These are phyloP conservation scores for Spergularia azorica DNA, from an alignment of 179 eudicot species.

Conservation along the genomic window DNA sequence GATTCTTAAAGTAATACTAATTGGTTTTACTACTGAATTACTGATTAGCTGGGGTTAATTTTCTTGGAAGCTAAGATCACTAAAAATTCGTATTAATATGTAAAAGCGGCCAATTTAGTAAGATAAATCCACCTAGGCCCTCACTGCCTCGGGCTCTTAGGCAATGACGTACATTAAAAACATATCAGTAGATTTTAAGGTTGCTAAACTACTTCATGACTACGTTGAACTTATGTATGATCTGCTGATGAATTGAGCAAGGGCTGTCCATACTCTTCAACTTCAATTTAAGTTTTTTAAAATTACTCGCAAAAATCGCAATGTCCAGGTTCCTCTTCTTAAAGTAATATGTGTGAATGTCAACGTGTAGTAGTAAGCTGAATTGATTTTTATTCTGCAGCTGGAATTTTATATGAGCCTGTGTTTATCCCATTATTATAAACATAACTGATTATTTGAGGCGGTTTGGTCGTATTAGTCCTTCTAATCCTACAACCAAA, in stretches of 20 bases:
- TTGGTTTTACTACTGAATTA: too few relatives aligned
- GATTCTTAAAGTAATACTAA: too few relatives aligned
- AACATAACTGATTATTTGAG: neutral
- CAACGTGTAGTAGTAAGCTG: neutral
- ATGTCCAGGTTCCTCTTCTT: neutral
- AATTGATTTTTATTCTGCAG: neutral
- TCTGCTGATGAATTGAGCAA: neutral
- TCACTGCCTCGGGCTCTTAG: neutral
- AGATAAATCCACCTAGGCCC: neutral
- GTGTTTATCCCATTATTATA: neutral
- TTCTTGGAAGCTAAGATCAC: too few relatives aligned
- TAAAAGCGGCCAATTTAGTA: neutral
- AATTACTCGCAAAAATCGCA: neutral
- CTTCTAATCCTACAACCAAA: too few relatives aligned
- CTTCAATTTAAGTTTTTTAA: neutral
- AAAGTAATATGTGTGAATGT: neutral
- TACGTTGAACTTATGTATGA: neutral
- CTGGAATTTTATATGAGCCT: neutral
- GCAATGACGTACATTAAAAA: too few relatives aligned
- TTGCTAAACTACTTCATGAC: neutral
- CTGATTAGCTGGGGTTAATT: too few relatives aligned
- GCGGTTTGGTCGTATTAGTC: too few relatives aligned
- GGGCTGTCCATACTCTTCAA: neutral
- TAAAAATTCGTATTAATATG: neutral
- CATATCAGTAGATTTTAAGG: neutral